Base-by-base conservation (phyloP, 192 early-diverging fungal genomes). In the Globomyces pollinis-pini region DNA sequence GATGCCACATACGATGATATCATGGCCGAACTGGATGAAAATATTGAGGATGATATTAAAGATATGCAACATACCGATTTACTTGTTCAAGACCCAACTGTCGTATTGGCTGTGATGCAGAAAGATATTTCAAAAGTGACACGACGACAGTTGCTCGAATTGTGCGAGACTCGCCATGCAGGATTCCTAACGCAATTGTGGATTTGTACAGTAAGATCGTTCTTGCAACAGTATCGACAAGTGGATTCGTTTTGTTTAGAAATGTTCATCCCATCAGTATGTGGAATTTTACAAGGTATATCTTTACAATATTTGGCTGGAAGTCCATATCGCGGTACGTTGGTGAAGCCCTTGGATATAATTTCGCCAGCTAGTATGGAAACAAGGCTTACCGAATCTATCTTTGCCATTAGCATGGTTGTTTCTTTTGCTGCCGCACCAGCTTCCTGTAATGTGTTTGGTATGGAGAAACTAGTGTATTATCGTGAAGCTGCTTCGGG, bases 401-500 rank as follows among this genome's bases (percentile, higher is more conserved):
- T 30, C 36, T 60, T 60, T 18, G 18, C 32, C 15, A 16, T 60
- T 65, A 38, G 68, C 66, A 15, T 77, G 3, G 59, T 60, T 30
- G 43, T 70, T 50, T 72, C 56, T 4, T 59, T 77, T 3, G 69
- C 69, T 16, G 62, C 69, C 42, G 63, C 67, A 2, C 73, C 76
- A 2, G 61, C 73, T n/a, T 72, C 60, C 26, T 72, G 75, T 0
- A 78, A 76, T 24, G 64, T 78, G 13, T 78, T 78, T 70, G 52
- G 66, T 16, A 67, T 72, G 28, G 76, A 78, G 39, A 72, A 69
- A 55, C 21, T 56, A 5, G 66, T 78, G 1, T 78, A 59, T 59
- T 78, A 70, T 70, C 55, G 76, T 21, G 76, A 78, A 45, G 68
- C 73, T 26, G 68, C 71, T 2, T 53, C 73, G 3, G 76, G 76